These are phyloP conservation scores for Oryza longistaminata DNA, from an alignment of 176 grass and related monocot genomes.

Conservation along the genomic window DNA sequence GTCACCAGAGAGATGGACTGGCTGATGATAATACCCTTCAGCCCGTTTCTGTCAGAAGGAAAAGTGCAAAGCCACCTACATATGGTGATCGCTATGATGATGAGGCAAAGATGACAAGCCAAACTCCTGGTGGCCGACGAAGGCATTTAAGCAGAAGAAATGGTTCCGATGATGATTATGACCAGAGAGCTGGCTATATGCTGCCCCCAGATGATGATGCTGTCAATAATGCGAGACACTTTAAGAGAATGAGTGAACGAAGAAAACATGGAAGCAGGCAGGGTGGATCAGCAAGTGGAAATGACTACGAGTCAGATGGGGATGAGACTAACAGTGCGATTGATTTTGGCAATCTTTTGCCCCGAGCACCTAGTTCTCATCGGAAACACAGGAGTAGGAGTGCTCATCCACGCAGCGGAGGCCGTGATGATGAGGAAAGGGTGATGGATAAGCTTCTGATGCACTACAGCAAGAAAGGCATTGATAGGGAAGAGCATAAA, in stretches of 20 bases:
- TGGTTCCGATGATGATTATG: slow-evolving; percentile 38
- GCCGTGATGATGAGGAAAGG: slow-evolving; percentile 62
- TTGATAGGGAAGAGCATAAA: slow-evolving; percentile 40
- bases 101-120: slow-evolving; percentile 43
- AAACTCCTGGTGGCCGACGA: slow-evolving; percentile 37
- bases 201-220: slow-evolving; percentile 26
- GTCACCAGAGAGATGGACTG: slow-evolving; percentile 17
- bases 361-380: slow-evolving; percentile 37
- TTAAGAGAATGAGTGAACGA: slow-evolving; percentile 33
- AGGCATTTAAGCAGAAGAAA: slow-evolving; percentile 53
- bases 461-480: slow-evolving; percentile 80
- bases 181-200: neutral
- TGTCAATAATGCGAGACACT: slow-evolving; percentile 38
- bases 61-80: slow-evolving; percentile 44
- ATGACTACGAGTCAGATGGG: slow-evolving; percentile 43
- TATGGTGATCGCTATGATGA: slow-evolving; percentile 29
- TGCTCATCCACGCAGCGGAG: slow-evolving; percentile 38
- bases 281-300: slow-evolving; percentile 35
- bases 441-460: slow-evolving; percentile 80
- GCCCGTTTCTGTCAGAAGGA: slow-evolving; percentile 67
- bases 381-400: slow-evolving; percentile 49
- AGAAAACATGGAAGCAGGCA: slow-evolving; percentile 46
- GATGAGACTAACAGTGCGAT: slow-evolving; percentile 58
- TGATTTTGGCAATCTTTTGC: slow-evolving; percentile 71
- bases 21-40: slow-evolving; percentile 30